Base-by-base conservation (phyloP, 331 rosid genomes). In the Erythrophleum ivorense region DNA sequence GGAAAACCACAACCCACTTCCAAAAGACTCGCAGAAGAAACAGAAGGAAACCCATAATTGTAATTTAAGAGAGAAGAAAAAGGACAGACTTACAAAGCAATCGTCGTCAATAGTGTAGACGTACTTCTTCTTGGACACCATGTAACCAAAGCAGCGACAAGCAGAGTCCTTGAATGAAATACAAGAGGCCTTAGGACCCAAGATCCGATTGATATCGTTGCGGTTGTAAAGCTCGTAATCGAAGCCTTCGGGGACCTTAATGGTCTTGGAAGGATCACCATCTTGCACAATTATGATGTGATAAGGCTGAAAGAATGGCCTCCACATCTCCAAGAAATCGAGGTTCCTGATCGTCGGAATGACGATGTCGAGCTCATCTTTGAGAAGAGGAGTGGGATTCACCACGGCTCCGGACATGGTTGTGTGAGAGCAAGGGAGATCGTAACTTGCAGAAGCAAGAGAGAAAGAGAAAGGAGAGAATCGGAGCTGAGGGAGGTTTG, bases 101-200 rank as follows among this genome's bases (percentile, higher is more conserved):
- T 90, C 94, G 71, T 90, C 94, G 10, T 90, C 94, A 9, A 90
- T 90, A 31, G 92, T 90, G 83, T 83, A 90, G 86, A 88, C 69
- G 62, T 90, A 90, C 88, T 88, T 88, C 86, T 90, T 90, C 38
- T 87, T 90, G 13, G 94, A 90, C 2, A 90, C 34, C 82, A 82
- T 1, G 78, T 50, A 90, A 5, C 89, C 94, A 18, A 90, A 90
- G 85, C 92, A 88, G 66, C 94, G 89, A 40, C 92, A 90, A 19
- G 92, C 91, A 63, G 91, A 85, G 77, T 90, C 94, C 82, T 90
- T 90, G 85, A 87, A 87, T 41, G 94, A 90, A 76, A 90, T 90
- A 78, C 94, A 90, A 5, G 88, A 82, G 3, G 87, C 85, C 46
- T 78, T 85, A 10, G 89, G 67, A 7, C 92, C 94, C 31, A 90